Conservation (phyloP, 345 rosid species). For the Balakata baccata region DNA sequence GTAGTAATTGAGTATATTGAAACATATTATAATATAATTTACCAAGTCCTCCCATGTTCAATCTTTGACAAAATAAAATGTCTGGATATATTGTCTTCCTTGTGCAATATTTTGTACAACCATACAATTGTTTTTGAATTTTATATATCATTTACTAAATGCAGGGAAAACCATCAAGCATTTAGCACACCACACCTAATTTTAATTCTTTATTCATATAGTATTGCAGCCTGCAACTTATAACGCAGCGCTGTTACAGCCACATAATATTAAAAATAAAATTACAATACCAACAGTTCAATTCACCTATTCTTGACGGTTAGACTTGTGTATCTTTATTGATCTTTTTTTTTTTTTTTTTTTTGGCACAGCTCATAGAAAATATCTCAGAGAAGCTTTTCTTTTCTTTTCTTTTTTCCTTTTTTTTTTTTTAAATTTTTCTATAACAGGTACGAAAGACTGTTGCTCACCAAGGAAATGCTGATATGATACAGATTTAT, state of each 20-base stretch:
- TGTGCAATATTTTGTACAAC: too few relatives aligned
- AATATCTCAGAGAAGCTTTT: background rate
- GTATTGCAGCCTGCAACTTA: background rate
- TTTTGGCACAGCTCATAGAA: background rate
- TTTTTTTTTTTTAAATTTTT: too few relatives aligned
- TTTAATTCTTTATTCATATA: background rate
- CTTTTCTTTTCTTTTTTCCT: too few relatives aligned
- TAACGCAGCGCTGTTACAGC: background rate
- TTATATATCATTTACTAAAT: too few relatives aligned
- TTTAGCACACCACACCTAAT: background rate
- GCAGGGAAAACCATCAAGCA: background rate
- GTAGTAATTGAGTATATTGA: too few relatives aligned
- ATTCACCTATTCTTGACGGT: background rate
- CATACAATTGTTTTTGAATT: too few relatives aligned
- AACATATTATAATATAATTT: too few relatives aligned
- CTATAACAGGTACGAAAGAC: background rate
- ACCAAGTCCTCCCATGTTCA: too few relatives aligned
- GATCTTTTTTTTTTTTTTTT: too few relatives aligned
- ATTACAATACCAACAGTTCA: background rate
- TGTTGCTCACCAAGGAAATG: slow-evolving; percentile 5
- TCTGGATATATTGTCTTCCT: too few relatives aligned
- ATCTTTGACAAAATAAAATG: too few relatives aligned
- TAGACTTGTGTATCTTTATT: too few relatives aligned
- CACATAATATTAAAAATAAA: background rate
- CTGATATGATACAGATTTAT: slow-evolving; percentile 21